Conservation (phyloP, 2,329 filamentous ascomycete species). For the Colletotrichum tropicale region DNA sequence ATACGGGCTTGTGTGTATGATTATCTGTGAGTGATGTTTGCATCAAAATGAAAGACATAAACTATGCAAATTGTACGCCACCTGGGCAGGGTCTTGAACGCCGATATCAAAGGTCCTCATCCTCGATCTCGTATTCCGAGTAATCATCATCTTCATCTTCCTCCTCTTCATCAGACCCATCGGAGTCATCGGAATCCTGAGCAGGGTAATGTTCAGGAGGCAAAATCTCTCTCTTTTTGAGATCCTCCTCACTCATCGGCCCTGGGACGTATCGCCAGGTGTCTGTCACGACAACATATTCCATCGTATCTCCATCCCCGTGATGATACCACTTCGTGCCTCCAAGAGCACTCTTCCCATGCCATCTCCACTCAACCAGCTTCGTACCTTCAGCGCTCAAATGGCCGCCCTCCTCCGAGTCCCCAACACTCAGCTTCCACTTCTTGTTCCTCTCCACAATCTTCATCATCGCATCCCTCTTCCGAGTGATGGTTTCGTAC, state of each 20-base stretch:
- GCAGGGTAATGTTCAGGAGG: neutral
- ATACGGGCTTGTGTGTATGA: neutral
- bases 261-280: neutral
- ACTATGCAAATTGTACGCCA: accelerated
- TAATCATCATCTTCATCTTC: neutral
- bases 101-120: neutral
- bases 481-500: constrained; percentile 51
- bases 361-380: constrained; percentile 7
- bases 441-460: constrained; percentile 36
- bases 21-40: neutral
- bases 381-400: neutral
- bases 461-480: constrained; percentile 46
- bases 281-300: constrained; percentile 11
- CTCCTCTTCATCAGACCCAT: neutral
- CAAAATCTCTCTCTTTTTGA: neutral
- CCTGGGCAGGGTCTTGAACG: neutral
- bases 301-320: neutral
- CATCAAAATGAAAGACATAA: neutral
- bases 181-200: neutral
- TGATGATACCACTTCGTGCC: constrained; percentile 4
- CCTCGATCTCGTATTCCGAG: neutral
- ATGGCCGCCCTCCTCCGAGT: neutral
- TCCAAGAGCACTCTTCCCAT: neutral
- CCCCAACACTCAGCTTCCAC: neutral
- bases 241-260: neutral